Base-by-base conservation (phyloP, 179 eudicot species). In the Silene coronaria region DNA sequence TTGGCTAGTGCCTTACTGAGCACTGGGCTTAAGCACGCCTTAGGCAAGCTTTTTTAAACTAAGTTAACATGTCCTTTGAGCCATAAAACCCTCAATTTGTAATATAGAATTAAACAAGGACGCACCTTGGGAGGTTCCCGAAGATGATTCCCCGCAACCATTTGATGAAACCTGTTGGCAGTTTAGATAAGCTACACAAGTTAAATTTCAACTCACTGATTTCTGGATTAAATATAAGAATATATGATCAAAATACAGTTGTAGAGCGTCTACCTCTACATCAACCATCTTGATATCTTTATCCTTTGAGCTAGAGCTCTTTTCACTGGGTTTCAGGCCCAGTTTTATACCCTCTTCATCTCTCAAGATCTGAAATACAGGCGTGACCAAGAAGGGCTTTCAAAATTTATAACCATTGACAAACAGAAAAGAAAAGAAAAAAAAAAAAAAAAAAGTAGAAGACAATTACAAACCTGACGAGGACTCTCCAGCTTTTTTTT, bases 401-500 rank as follows among this genome's bases (percentile, higher is more conserved):
- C 27, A 53, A 2, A 45, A 46, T 16, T 46, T 17, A 12, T 19
- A 7, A 19, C 6, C 32, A 8, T 57, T 17, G 61, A 70, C n/a
- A 17, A n/a, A 4, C 21, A 55, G 59, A 55, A 34, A 66, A 30
- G 11, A n/a, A 24, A 42, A 59, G 6, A 1, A n/a, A 26, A 21
- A 46, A 53, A 60, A 77, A 1, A n/a, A 26, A 21, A 46, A 53
- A 60, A 77, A 34, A 42, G 12, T 46, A 59, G 30, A 23, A 72
- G 0, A 42, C 26, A 21, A 55, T 24, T 23, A 66, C 23, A 75
- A 80, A 92, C 99, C 96, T 78, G 84, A 57, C 99, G 95, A 81
- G 99, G 99, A 82, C 73, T 86, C 79, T 95, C 93, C 12, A 95
- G 78, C 83, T 87, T 85, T 79, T 95, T 86, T 57, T 86, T 86